Conservation (phyloP, 1,139 yeast species). For the Suhomyces maxii region DNA sequence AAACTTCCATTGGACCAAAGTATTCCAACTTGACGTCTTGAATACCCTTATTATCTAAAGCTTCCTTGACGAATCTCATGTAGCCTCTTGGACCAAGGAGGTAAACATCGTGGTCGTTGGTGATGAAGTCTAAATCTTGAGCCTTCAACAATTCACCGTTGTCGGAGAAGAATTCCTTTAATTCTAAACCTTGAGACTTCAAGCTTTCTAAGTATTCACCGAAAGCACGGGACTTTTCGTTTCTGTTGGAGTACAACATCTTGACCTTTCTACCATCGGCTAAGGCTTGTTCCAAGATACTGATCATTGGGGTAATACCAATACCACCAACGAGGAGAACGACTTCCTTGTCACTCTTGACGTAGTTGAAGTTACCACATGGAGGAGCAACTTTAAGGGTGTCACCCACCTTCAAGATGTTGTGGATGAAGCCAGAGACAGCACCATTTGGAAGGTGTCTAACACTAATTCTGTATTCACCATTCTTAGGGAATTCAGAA, state of each 20-base stretch:
- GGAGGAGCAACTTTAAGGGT: constrained; percentile 57
- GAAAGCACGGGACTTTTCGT: constrained; percentile 28
- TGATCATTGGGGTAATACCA: constrained; percentile 64
- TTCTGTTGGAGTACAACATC: constrained; percentile 32
- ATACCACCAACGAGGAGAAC: constrained; percentile 60
- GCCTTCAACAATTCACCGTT: constrained; percentile 4
- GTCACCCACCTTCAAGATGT: constrained; percentile 50
- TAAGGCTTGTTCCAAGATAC: constrained; percentile 47
- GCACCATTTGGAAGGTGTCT: constrained; percentile 48
- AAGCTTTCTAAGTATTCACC: constrained; percentile 21
- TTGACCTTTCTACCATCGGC: constrained; percentile 26
- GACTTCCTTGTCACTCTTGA: constrained; percentile 32
- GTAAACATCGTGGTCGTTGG: constrained; percentile 27
- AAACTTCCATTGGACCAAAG: constrained; percentile 23
- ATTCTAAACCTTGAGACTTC: constrained; percentile 17
- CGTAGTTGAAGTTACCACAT: constrained; percentile 51
- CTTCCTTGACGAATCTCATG: constrained; percentile 29
- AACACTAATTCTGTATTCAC: constrained; percentile 56
- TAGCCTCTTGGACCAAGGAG: constrained; percentile 38
- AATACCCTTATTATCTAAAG: constrained; percentile 16
- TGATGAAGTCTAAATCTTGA: constrained; percentile 17
- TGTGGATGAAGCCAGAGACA: constrained; percentile 52
- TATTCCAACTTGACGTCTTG: constrained; percentile 18
- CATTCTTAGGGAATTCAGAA: constrained; percentile 30
- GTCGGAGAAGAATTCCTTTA: constrained; percentile 24